phyloP scores from a whole-genome alignment of 495 filamentous ascomycete genomes.

The Apiosordaria backusii region DNA sequence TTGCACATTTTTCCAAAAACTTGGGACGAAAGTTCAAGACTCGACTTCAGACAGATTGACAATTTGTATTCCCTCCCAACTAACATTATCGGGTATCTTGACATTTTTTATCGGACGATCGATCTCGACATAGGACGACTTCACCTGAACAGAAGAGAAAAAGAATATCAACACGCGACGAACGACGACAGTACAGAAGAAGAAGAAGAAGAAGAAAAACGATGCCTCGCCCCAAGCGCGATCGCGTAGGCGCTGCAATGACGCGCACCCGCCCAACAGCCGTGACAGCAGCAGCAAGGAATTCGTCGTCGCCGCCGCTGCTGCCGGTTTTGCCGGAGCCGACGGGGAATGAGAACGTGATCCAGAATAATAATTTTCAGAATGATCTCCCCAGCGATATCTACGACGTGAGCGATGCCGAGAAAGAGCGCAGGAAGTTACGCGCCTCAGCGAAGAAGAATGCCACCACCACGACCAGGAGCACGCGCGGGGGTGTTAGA shows the following conservation, averaged over 20 bases:
- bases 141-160: background rate
- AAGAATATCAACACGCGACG: background rate
- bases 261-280: background rate
- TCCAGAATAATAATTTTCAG: background rate
- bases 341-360: slow-evolving; percentile 3
- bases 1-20: background rate
- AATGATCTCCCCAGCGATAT: slow-evolving; percentile 31
- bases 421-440: slow-evolving; percentile 35
- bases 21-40: background rate
- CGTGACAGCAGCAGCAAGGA: background rate
- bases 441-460: slow-evolving; percentile 12
- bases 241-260: slow-evolving; percentile 38
- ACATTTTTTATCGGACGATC: background rate
- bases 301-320: slow-evolving; percentile 15
- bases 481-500: background rate
- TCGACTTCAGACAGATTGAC: no score
- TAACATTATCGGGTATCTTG: background rate
- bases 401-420: slow-evolving; percentile 45
- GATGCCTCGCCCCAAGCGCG: slow-evolving; percentile 46
- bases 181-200: no score
- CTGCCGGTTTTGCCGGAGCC: slow-evolving; percentile 1
- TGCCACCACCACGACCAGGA: background rate
- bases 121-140: background rate
- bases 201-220: background rate
- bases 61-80: no score